A percentile compares a stretch with the other conserved stretches of the same genome.
Conservation (phyloP, 768 basidiomycete species). For the Lyophyllum shimeji region DNA sequence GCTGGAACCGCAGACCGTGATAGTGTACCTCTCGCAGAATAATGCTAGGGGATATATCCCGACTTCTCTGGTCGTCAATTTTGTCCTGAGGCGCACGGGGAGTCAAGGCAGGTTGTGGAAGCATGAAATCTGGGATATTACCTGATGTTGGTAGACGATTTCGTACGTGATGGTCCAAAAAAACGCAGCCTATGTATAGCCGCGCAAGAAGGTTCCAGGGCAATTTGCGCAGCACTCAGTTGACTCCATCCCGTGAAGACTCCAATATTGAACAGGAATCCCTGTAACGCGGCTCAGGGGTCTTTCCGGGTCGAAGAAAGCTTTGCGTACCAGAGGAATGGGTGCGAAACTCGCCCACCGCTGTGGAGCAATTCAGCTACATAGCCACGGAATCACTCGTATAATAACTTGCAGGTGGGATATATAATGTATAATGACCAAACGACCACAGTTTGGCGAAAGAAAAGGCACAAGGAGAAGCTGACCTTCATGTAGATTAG, state of each 20-base stretch:
- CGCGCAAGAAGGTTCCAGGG: conserved; percentile 25
- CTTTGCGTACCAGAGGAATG: conserved; percentile 23
- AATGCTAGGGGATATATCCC: conserved; percentile 62
- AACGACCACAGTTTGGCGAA: conserved; percentile 25
- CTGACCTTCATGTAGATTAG: conserved; percentile 71
- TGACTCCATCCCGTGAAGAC: conserved; percentile 33
- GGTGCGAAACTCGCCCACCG: conserved; percentile 31
- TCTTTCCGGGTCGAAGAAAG: background rate
- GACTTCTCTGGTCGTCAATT: conserved; percentile 51
- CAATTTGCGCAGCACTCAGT: conserved; percentile 16
- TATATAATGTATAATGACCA: conserved; percentile 33
- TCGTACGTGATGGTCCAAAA: conserved; percentile 33
- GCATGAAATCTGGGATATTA: conserved; percentile 2
- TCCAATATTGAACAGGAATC: conserved; percentile 31
- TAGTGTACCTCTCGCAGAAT: conserved; percentile 46
- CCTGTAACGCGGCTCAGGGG: conserved; percentile 14
- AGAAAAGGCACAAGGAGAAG: no score
- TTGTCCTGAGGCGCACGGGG: conserved; percentile 51
- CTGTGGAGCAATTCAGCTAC: conserved; percentile 10
- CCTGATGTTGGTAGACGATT: conserved; percentile 33
- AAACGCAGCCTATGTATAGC: conserved; percentile 24
- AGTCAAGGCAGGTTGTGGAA: background rate
- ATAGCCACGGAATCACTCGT: background rate
- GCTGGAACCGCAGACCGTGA: conserved; percentile 46
- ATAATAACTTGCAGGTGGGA: conserved; percentile 31